phyloP scores from a whole-genome alignment of 2,329 filamentous ascomycete species.

The Fusarium sarcochroum region DNA sequence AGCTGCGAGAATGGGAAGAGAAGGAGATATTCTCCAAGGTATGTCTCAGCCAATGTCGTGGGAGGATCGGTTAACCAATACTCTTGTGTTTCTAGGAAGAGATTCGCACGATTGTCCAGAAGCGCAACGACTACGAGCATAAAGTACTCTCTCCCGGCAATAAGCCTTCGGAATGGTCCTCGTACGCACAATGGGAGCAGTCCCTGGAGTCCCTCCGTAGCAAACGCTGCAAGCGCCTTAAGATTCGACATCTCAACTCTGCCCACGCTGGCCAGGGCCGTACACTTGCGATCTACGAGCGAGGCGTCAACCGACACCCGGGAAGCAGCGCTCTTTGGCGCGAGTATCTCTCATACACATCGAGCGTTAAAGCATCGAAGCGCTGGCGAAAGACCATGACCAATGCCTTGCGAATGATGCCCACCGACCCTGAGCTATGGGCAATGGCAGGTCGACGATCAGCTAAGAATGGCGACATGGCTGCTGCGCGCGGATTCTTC shows the following conservation, averaged over 20 bases:
- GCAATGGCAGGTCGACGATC: slow-evolving; percentile 84
- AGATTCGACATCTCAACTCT: slow-evolving; percentile 75
- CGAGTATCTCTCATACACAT: slow-evolving; percentile 88
- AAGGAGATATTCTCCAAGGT: slow-evolving; percentile 92
- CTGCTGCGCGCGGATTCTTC: slow-evolving; percentile 85
- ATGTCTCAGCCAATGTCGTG: slow-evolving; percentile 37
- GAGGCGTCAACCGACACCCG: slow-evolving; percentile 86
- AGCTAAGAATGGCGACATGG: slow-evolving; percentile 88
- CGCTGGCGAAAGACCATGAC: slow-evolving; percentile 75
- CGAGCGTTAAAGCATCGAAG: slow-evolving; percentile 75
- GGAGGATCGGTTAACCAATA: slow-evolving; percentile 20
- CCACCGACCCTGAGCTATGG: slow-evolving; percentile 87
- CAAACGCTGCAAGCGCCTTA: slow-evolving; percentile 86
- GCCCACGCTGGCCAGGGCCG: slow-evolving; percentile 82
- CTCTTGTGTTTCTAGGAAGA: slow-evolving; percentile 75
- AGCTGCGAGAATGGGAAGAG: slow-evolving; percentile 91
- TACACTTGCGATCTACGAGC: slow-evolving; percentile 90
- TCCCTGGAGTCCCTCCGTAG: slow-evolving; percentile 81
- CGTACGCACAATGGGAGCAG: slow-evolving; percentile 82
- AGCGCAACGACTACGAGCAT: slow-evolving; percentile 94
- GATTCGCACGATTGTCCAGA: slow-evolving; percentile 88
- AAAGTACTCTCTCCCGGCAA: slow-evolving; percentile 86
- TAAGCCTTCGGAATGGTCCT: slow-evolving; percentile 82
- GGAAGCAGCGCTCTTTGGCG: slow-evolving; percentile 88
- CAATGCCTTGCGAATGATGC: slow-evolving; percentile 85